Percentiles rank a stretch among this genome's conserved stretches.
phyloP scores from a whole-genome alignment of 306 rosid genomes.

The Sicyos edulis region DNA sequence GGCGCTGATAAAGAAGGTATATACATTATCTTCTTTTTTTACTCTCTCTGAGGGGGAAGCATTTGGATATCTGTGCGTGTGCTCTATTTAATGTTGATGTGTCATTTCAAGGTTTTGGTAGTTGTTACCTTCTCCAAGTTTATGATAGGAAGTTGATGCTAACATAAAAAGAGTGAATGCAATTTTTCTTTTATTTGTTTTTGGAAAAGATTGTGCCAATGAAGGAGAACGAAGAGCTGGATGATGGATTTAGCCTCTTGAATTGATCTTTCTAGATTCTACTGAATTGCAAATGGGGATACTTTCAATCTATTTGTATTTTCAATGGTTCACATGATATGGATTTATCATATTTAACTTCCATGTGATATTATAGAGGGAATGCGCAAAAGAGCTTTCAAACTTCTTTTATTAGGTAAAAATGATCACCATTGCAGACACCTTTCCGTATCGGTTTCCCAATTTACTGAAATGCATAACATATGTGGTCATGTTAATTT shows the following conservation, averaged over 20 bases:
- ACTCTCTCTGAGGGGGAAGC: background rate
- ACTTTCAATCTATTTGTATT: background rate
- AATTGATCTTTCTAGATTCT: background rate
- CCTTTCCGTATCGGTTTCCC: background rate
- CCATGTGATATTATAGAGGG: constrained; percentile 3
- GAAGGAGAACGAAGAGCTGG: background rate
- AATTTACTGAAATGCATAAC: background rate
- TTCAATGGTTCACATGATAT: background rate
- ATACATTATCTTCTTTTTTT: background rate
- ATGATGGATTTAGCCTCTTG: background rate
- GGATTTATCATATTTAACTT: background rate
- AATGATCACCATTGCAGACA: background rate
- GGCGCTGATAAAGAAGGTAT: constrained; percentile 64
- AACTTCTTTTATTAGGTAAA: background rate
- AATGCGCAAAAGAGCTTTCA: background rate
- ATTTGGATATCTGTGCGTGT: constrained; percentile 27
- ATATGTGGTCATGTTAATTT: background rate
- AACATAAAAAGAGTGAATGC: background rate
- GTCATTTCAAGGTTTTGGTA: background rate
- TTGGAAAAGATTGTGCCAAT: background rate
- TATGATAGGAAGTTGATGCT: background rate
- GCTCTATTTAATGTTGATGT: constrained; percentile 7
- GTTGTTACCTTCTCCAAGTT: background rate
- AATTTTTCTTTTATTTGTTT: background rate
- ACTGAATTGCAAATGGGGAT: background rate